Base-by-base conservation (phyloP, 2,329 filamentous ascomycete species). In the Dothideomycetes sp. region DNA sequence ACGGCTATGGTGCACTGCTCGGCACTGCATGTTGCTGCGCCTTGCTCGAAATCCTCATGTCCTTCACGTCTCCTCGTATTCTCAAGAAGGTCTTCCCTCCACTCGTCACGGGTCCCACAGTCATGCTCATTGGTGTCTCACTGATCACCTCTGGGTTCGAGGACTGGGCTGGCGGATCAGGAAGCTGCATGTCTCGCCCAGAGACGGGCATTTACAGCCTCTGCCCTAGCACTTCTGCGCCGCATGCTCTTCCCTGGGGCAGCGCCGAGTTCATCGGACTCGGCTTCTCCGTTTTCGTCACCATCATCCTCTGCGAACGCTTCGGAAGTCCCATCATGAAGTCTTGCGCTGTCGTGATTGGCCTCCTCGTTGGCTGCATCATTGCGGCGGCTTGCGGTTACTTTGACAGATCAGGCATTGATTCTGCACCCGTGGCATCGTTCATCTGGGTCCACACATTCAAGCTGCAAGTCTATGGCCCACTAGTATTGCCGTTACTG, bases 281-380 rank as follows among this genome's bases (percentile, higher is more conserved):
- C 2, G 84, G 84, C 0, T 88, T 91, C 63, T 77, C 77, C 33
- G 84, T 88, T 27, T 89, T 89, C 54, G 49, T 81, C 33, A 82
- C 80, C 19, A 89, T 91, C 53, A 79, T 91, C 44, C 55, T 89
- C 10, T 84, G 81, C 55, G 84, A 91, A 59, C 75, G 83, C 9
- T 87, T 88, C 50, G 85, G 85, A 1, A 73, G 82, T 0, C 84
- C 85, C 0, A 81, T 91, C 48, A 88, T 91, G 81, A 88, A 88
- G 56, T 84, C 78, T 2, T 81, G 77, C 5, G 78, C 79, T 11
- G 83, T 89, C 22, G 75, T 88, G 31, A 68, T 86, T 41, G 84
- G 84, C 11, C 68, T 87, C 4, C 68, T 85, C 0, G 68, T 79
- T 1, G 83, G 44, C 34, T 88, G 84, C 60, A 81, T 87, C 51